Evolutionary conservation across 1,284 basidiomycete species (phyloP).

Genomic region (Ustilago bromivora): DNA sequence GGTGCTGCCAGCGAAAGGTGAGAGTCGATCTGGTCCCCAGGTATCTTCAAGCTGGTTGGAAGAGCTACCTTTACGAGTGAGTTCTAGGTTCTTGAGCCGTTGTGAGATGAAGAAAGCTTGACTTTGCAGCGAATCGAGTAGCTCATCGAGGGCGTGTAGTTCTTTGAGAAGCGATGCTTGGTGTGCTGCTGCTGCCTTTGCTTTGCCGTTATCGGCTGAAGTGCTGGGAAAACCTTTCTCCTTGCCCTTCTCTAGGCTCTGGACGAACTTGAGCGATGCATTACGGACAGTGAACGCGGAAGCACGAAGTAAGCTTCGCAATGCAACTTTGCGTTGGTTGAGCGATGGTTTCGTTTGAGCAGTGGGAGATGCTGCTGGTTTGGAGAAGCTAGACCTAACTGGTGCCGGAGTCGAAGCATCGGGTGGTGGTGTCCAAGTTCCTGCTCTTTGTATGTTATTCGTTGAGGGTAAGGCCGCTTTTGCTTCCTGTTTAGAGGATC

Average conservation of each 20-base stretch:
- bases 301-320: conserved; percentile 11
- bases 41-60: conserved; percentile 8
- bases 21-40: conserved; percentile 50
- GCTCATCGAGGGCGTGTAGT: conserved; percentile 30
- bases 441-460: neutral
- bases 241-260: conserved; percentile 30
- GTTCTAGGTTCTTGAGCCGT: conserved; percentile 25
- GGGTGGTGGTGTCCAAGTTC: neutral
- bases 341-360: neutral
- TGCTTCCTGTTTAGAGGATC: neutral
- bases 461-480: neutral
- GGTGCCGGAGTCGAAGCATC: neutral
- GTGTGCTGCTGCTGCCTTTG: conserved; percentile 11
- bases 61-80: neutral
- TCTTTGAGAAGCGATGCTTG: conserved; percentile 25
- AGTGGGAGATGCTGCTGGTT: neutral
- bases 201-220: neutral
- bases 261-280: conserved; percentile 18
- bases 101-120: conserved; percentile 45
- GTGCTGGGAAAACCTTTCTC: neutral
- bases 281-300: neutral
- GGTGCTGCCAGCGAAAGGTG: conserved; percentile 7
- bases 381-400: neutral
- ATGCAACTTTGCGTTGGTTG: conserved; percentile 19
- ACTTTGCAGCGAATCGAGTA: conserved; percentile 35